phyloP scores from a whole-genome alignment of 371 early-diverging fungal species.

The Dichotomocladium elegans region DNA sequence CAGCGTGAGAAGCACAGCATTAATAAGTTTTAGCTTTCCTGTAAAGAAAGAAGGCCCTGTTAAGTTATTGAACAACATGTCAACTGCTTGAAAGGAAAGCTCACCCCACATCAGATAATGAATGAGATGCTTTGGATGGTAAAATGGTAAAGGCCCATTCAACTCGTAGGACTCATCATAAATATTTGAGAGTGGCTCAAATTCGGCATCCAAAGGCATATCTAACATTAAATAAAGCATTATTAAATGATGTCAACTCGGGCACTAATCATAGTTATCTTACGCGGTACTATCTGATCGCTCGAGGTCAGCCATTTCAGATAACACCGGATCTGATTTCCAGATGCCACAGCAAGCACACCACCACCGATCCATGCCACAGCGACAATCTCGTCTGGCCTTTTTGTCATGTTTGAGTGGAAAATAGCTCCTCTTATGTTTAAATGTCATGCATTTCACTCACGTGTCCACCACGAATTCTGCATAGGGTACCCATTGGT shows the following conservation, averaged over 20 bases:
- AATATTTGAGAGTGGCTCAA: constrained; percentile 47
- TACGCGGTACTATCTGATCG: constrained; percentile 30
- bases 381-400: constrained; percentile 39
- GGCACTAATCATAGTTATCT: constrained; percentile 10
- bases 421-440: neutral
- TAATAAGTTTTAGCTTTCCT: constrained; percentile 69
- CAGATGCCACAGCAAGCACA: constrained; percentile 59
- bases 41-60: constrained; percentile 1
- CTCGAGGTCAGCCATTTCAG: constrained; percentile 63
- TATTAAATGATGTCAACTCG: neutral
- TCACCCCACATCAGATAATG: constrained; percentile 78
- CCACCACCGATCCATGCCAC: constrained; percentile 68
- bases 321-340: constrained; percentile 53
- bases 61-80: neutral
- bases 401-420: constrained; percentile 2
- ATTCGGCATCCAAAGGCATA: constrained; percentile 17
- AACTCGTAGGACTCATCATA: constrained; percentile 51
- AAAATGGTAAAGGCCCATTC: constrained; percentile 67
- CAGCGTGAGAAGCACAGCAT: constrained; percentile 50
- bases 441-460: neutral
- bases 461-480: constrained; percentile 43
- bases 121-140: constrained; percentile 72
- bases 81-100: neutral
- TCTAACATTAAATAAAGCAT: constrained; percentile 3
- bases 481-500: constrained; percentile 43